A percentile compares a stretch with the other conserved stretches of the same genome.
Evolutionary conservation across 176 grass and related monocot species (phyloP).

Genomic region (Areca catechu): DNA sequence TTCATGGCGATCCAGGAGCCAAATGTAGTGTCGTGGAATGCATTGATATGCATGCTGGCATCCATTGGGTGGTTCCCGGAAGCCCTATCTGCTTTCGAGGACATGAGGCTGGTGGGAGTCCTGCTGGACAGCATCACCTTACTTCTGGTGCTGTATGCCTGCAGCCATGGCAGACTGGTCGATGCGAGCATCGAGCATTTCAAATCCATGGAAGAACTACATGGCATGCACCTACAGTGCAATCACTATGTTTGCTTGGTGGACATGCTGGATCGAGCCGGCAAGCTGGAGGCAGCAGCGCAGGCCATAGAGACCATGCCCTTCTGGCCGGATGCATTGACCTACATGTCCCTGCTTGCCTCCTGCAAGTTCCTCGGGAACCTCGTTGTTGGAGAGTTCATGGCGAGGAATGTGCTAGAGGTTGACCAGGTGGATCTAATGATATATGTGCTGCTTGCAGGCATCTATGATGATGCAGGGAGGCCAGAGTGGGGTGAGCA

Average conservation of each 20-base stretch:
- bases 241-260: conserved; percentile 58
- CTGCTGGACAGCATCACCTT: conserved; percentile 59
- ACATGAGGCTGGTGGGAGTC: conserved; percentile 52
- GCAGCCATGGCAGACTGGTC: conserved; percentile 32
- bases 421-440: conserved; percentile 22
- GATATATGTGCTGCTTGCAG: conserved; percentile 25
- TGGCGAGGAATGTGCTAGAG: conserved; percentile 27
- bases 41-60: conserved; percentile 39
- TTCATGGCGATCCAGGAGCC: conserved; percentile 53
- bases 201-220: conserved; percentile 42
- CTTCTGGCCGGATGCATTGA: conserved; percentile 19
- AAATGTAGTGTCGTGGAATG: conserved; percentile 62
- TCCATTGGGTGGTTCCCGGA: conserved; percentile 28
- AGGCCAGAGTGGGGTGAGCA: conserved; percentile 23
- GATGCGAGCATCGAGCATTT: conserved; percentile 64
- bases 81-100: conserved; percentile 63
- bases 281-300: conserved; percentile 48
- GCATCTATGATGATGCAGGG: conserved; percentile 27
- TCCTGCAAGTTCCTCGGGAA: conserved; percentile 30
- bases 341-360: conserved; percentile 33
- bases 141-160: conserved; percentile 47
- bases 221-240: conserved; percentile 40
- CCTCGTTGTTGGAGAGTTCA: conserved; percentile 29
- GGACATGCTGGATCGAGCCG: conserved; percentile 54
- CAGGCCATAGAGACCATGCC: conserved; percentile 36